A percentile compares a stretch with the other conserved stretches of the same genome.
Evolutionary conservation across 768 basidiomycete species (phyloP).

Genomic region (Lyophyllum atratum): DNA sequence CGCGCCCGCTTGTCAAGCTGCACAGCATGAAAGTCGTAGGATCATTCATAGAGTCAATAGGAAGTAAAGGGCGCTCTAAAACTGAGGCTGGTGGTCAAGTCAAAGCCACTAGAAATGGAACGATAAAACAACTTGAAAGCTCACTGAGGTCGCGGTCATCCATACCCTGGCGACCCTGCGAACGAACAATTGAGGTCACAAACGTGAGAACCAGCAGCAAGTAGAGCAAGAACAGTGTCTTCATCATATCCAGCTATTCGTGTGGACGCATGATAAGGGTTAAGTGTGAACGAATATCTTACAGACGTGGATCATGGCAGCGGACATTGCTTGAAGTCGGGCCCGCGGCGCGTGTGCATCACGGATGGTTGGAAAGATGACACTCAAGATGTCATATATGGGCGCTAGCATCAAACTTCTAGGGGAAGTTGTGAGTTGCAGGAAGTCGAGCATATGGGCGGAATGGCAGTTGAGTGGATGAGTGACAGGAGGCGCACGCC

Average conservation of each 20-base stretch:
- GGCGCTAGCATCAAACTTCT: no score
- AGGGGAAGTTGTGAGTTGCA: no score
- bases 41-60: not conserved
- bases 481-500: no score
- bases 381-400: no score
- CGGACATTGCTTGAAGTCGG: not conserved
- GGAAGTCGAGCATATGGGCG: not conserved
- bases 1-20: constrained; percentile 1
- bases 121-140: not conserved
- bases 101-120: not conserved
- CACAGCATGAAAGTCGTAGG: not conserved
- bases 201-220: no score
- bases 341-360: not conserved
- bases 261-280: no score
- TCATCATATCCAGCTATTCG: no score
- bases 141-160: no score
- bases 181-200: no score
- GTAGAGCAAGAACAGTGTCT: no score
- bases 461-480: not conserved
- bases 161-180: no score
- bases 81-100: not conserved
- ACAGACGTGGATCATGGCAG: not conserved
- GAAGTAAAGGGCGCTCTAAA: not conserved
- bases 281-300: no score
- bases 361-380: not conserved